These are phyloP conservation scores for Cladophialophora psammophila DNA, from an alignment of 2,329 filamentous ascomycete genomes.

Conservation along the genomic window DNA sequence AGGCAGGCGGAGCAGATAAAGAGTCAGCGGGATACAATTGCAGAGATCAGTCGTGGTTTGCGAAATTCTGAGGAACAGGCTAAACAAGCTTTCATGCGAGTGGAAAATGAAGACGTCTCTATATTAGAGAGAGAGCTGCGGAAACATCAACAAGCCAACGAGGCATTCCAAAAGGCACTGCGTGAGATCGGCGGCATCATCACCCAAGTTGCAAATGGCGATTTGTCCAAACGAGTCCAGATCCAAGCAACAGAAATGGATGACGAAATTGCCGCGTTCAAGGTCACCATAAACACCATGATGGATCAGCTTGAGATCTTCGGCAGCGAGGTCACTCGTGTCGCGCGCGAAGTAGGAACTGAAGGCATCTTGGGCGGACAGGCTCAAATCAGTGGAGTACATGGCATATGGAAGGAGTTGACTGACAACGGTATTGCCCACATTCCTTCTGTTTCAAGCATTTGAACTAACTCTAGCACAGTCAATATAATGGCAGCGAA, in stretches of 20 bases:
- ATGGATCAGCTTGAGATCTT: conserved; percentile 98
- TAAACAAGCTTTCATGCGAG: conserved; percentile 78
- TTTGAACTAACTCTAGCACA: conserved; percentile 44
- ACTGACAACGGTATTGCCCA: conserved; percentile 74
- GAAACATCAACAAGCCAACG: conserved; percentile 97
- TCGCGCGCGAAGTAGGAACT: conserved; percentile 94
- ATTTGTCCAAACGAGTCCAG: conserved; percentile 94
- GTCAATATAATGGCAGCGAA: conserved; percentile 87
- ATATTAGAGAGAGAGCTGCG: conserved; percentile 90
- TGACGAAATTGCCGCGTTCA: conserved; percentile 96
- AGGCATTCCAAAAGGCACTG: conserved; percentile 96
- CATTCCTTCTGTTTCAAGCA: not conserved
- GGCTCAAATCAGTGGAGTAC: conserved; percentile 89
- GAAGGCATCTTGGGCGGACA: conserved; percentile 94
- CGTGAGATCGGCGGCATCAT: conserved; percentile 97
- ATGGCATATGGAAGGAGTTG: conserved; percentile 96
- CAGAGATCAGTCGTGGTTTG: conserved; percentile 83
- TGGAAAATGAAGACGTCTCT: conserved; percentile 87
- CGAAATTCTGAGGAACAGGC: conserved; percentile 85
- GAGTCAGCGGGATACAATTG: conserved; percentile 84
- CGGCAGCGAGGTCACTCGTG: conserved; percentile 91
- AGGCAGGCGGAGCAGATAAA: conserved; percentile 92
- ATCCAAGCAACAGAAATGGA: conserved; percentile 98
- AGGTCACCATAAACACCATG: conserved; percentile 98
- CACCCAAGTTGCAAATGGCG: conserved; percentile 92